Evolutionary conservation across 164 flowering plant genomes (phyloP).

Genomic region (Brasenia schreberi): DNA sequence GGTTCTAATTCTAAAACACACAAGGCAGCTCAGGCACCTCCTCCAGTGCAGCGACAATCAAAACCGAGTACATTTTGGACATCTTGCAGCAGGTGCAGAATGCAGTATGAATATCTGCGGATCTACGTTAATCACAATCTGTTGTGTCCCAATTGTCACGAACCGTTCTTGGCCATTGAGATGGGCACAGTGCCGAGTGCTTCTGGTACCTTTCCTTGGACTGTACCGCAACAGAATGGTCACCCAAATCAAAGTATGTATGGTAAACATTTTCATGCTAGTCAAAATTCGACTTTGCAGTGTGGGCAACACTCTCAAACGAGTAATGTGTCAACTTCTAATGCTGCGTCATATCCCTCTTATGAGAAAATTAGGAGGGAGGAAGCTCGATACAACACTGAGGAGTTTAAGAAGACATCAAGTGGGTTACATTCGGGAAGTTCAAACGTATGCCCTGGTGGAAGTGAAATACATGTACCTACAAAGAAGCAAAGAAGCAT

Average conservation of each 20-base stretch:
- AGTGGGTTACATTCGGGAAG: too few relatives aligned
- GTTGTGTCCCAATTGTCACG: slow-evolving; percentile 56
- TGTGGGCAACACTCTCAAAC: slow-evolving; percentile 48
- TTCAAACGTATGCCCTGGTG: slow-evolving; percentile 1
- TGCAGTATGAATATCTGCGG: slow-evolving; percentile 69
- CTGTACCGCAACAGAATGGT: slow-evolving; percentile 20
- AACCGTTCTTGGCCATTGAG: slow-evolving; percentile 59
- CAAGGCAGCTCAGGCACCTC: slow-evolving; percentile 11
- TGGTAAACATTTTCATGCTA: slow-evolving; percentile 8
- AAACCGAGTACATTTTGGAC: slow-evolving; percentile 64
- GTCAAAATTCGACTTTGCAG: slow-evolving; percentile 23
- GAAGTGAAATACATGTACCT: slow-evolving; percentile 3
- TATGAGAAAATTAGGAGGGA: slow-evolving; percentile 47
- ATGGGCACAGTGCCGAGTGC: slow-evolving; percentile 31
- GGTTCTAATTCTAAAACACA: slow-evolving; percentile 1
- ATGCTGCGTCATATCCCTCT: slow-evolving; percentile 53
- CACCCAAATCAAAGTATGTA: too few relatives aligned
- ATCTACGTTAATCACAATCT: slow-evolving; percentile 59
- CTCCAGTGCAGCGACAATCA: slow-evolving; percentile 15
- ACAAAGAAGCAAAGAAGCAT: slow-evolving; percentile 25
- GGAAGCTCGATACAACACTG: slow-evolving; percentile 37
- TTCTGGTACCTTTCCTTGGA: slow-evolving; percentile 26
- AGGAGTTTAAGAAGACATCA: slow-evolving; percentile 23
- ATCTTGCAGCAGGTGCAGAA: slow-evolving; percentile 51
- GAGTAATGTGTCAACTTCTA: slow-evolving; percentile 21